These are phyloP conservation scores for Leccinum barrowsii DNA, from an alignment of 768 basidiomycete genomes.

Conservation along the genomic window DNA sequence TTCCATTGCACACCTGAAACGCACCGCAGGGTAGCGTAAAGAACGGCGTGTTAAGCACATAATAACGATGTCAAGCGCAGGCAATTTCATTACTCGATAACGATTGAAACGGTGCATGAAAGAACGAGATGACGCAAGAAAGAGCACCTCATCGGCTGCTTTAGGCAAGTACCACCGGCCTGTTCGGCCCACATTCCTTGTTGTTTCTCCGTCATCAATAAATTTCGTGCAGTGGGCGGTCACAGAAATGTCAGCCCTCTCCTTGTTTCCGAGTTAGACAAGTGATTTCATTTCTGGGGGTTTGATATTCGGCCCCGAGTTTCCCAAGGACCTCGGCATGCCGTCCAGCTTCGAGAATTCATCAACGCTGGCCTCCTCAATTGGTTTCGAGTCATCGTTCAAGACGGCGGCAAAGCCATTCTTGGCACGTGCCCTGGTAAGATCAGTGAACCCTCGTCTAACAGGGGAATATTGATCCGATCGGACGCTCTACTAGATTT, in stretches of 20 bases:
- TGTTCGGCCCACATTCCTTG: neutral
- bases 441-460: neutral
- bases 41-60: conserved; percentile 1
- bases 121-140: neutral
- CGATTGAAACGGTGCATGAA: neutral
- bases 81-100: neutral
- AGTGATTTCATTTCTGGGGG: conserved; percentile 57
- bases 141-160: neutral
- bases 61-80: conserved; percentile 1
- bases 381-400: conserved; percentile 51
- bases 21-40: neutral
- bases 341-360: conserved; percentile 43
- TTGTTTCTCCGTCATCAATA: conserved; percentile 9
- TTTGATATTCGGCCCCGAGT: conserved; percentile 55
- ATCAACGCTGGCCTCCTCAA: conserved; percentile 46
- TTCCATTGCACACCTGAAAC: neutral
- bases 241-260: conserved; percentile 3
- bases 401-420: conserved; percentile 69
- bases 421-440: conserved; percentile 44
- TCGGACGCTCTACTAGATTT: conserved; percentile 54
- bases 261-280: conserved; percentile 40
- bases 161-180: neutral
- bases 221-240: no score
- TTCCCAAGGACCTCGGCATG: no score
- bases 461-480: neutral